These are phyloP conservation scores for Vitis hybrid DNA, from an alignment of 177 flowering plant genomes.

Conservation along the genomic window DNA sequence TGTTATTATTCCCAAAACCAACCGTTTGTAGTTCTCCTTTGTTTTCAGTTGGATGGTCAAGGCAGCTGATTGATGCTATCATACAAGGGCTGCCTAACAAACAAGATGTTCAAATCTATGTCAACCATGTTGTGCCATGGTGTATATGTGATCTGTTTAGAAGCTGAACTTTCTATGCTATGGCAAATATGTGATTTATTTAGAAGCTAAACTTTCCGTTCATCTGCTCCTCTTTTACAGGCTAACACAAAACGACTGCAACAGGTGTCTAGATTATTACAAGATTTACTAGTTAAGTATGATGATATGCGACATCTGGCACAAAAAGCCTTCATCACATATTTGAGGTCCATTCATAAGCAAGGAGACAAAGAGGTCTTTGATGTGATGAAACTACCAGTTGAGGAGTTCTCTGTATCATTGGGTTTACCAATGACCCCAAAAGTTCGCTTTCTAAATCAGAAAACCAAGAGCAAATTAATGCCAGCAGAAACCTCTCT, in stretches of 20 bases:
- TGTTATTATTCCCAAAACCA: background rate
- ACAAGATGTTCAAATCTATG: background rate
- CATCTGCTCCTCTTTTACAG: constrained; percentile 38
- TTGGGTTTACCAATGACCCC: constrained; percentile 89
- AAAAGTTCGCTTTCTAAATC: constrained; percentile 61
- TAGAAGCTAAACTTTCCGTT: constrained; percentile 7
- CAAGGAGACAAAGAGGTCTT: constrained; percentile 75
- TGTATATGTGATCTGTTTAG: background rate
- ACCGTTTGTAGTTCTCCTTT: background rate
- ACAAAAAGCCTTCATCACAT: constrained; percentile 79
- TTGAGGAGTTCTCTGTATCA: constrained; percentile 83
- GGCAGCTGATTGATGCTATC: background rate
- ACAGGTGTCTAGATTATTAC: constrained; percentile 60
- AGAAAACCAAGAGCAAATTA: constrained; percentile 35
- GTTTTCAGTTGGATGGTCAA: background rate
- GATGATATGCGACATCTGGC: constrained; percentile 61
- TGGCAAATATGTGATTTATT: background rate
- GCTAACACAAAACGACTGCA: constrained; percentile 60
- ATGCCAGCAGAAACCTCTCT: constrained; percentile 21
- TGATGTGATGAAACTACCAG: constrained; percentile 64
- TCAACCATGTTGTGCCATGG: background rate
- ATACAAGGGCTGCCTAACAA: background rate
- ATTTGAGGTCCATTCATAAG: constrained; percentile 66
- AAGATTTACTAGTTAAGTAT: constrained; percentile 66
- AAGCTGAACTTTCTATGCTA: background rate